Base-by-base conservation (phyloP, 805 yeast species). In the Priceomyces melissophilus region DNA sequence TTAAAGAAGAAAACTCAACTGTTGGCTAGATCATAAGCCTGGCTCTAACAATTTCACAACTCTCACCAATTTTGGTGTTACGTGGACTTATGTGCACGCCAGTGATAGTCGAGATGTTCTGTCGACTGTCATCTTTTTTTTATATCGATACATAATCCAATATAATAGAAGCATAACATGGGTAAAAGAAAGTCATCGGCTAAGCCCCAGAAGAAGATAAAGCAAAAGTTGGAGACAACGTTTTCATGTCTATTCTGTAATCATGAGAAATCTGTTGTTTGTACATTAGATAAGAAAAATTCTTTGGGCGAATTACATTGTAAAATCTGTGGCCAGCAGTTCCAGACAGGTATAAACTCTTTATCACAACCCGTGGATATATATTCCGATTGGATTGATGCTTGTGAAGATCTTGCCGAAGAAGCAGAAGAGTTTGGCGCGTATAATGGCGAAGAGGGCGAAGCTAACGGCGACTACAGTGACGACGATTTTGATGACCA, bases 361-460 rank as follows among this genome's bases (percentile, higher is more conserved):
- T 69, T 84, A 38, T 80, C 88, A 11, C 96, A 87, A 43, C 96
- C 99, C 0, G 89, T 91, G 32, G 99, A 91, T 65, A 85, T 91
- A 11, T 91, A 91, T 59, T 84, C 95, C 37, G 98, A 91, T 61
- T 91, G 99, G 99, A 88, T 88, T 39, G 99, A 91, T 69, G 98
- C 98, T 1, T 86, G 91, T 65, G 95, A 85, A 54, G 88, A 86
- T 27, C 84, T 86, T 39, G 93, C 91, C 0, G 87, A 84, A 49
- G 87, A 83, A 25, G 67, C 67, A 17, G 68, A 62, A 4, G 60
- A 49, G 12, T 49, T 44, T 10, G 60, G 54, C 8, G 57, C 33
- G 6, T 40, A 15, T 3, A 20, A 20, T 20, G 25, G n/a, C n/a
- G 53, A 41, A 3, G 55, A 49, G 32, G 58, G 44, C 4, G 61